Evolutionary conservation across 768 basidiomycete species (phyloP), one percentile per base, ranked within the genome.

Genomic region (Tylopilus sp.): DNA sequence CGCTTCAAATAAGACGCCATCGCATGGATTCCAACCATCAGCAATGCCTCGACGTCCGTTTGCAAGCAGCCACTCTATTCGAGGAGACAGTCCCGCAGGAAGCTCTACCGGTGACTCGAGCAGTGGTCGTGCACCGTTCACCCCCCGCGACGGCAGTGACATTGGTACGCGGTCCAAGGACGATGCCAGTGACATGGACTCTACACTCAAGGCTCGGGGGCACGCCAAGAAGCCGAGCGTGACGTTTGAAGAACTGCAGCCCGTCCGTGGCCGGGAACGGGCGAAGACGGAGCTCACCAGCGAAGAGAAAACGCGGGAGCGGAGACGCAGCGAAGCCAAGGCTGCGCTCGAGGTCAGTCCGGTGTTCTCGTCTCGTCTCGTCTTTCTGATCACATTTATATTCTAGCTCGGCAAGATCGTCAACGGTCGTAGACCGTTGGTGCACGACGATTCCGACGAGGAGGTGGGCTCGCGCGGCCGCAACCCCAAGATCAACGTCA

Each of bases 61-160:
- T 64, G 82, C 73, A 7, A 59, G 70, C 31, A 71, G 62, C 45
- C 64, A 73, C 28, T 52, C 62, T 12, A 6, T 67, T 24, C 69
- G 72, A 26, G 74, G 85, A 13, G 79, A 86, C 54, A 90, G 88
- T 62, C 89, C 89, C 13, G 86, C 86, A 0, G 69, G 69, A 13
- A 92, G 89, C 64, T 92, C 90, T 28, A 89, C 86, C 14, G 90
- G 90, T 8, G 89, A 87, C 64, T 91, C 89, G 54, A 92, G 88
- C 56, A 87, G 84, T 61, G 87, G 87, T 16, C 75, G 84, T 31
- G 78, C 80, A 17, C 91, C 90, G 12, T 73, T 86, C 43, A 92
- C 91, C 16, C 91, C 90, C 5, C 73, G 78, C 36, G 89, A 91
- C 62, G 90, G 88, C 24, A 89, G 88, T 58, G 90, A 92, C 30